These are phyloP conservation scores for Diaporthe citri DNA, from an alignment of 2,329 filamentous ascomycete species.

Conservation along the genomic window DNA sequence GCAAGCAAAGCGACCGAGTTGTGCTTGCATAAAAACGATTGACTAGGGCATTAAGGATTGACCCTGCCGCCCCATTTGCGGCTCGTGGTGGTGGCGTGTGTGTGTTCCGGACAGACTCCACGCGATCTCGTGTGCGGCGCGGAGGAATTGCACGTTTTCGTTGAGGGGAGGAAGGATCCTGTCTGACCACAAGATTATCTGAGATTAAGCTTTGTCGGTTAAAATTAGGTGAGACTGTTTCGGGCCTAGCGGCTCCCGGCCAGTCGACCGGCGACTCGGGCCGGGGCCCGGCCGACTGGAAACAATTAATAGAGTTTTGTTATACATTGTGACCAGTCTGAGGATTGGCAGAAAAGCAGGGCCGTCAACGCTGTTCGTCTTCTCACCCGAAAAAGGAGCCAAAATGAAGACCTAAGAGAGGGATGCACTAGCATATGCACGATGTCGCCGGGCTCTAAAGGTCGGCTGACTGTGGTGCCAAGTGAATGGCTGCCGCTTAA, in stretches of 20 bases:
- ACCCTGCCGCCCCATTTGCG: conserved; percentile 25
- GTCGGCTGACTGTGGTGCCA: too few species aligned
- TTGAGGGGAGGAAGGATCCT: conserved; percentile 9
- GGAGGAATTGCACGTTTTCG: conserved; percentile 3
- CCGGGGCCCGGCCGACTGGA: conserved; percentile 6
- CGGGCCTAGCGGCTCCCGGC: conserved; percentile 12
- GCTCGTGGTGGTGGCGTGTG: background rate
- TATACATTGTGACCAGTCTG: too few species aligned
- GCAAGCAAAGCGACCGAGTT: background rate
- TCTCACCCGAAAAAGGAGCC: too few species aligned
- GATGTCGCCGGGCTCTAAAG: too few species aligned
- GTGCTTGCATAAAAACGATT: conserved; percentile 12
- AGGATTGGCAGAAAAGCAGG: too few species aligned
- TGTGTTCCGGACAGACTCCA: conserved; percentile 22
- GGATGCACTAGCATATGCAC: too few species aligned
- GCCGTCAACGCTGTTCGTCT: too few species aligned
- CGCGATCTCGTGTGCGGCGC: conserved; percentile 18
- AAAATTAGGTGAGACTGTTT: conserved; percentile 33
- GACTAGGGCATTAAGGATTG: conserved; percentile 25
- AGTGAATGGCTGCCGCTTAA: too few species aligned
- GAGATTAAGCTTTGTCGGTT: conserved; percentile 27
- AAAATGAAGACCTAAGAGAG: too few species aligned
- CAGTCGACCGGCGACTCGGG: background rate
- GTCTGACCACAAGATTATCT: conserved; percentile 21
- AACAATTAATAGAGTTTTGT: background rate